Evolutionary conservation across 768 basidiomycete species (phyloP).

Genomic region (Lactarius hengduanensis): DNA sequence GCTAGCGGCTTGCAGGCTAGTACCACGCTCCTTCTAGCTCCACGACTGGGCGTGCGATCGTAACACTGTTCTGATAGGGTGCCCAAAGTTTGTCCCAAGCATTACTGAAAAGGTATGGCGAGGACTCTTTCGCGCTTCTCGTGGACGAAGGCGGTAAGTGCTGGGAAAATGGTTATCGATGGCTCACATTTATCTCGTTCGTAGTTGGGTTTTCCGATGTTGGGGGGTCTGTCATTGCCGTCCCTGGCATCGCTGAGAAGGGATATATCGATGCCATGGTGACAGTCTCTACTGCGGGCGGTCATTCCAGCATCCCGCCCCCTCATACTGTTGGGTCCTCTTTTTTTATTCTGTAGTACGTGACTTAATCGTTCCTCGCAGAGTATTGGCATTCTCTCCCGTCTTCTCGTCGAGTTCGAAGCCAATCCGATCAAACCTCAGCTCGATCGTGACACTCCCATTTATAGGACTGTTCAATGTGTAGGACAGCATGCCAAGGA

Average conservation of each 20-base stretch:
- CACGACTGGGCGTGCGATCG: neutral
- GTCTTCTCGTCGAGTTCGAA: constrained; percentile 27
- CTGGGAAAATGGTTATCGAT: neutral
- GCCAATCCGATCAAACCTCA: constrained; percentile 29
- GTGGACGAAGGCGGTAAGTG: constrained; percentile 83
- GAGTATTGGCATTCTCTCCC: constrained; percentile 75
- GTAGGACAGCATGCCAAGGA: constrained; percentile 43
- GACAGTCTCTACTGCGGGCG: constrained; percentile 69
- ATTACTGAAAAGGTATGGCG: constrained; percentile 63
- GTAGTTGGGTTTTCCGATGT: constrained; percentile 50
- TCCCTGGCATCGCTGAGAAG: constrained; percentile 69
- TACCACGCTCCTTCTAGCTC: neutral
- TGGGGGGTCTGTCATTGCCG: constrained; percentile 56
- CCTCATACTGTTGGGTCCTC: constrained; percentile 61
- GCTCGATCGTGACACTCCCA: constrained; percentile 35
- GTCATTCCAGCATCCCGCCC: constrained; percentile 85
- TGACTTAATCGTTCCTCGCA: constrained; percentile 7
- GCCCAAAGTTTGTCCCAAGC: constrained; percentile 47
- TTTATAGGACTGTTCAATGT: constrained; percentile 43
- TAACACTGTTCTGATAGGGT: constrained; percentile 42
- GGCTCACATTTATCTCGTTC: constrained; percentile 6
- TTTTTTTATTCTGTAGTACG: neutral
- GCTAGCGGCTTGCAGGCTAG: constrained; percentile 32
- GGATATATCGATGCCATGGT: constrained; percentile 64
- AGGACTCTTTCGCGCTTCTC: constrained; percentile 69